Evolutionary conservation across 208 protist species (phyloP).

Genomic region (Phytomonas francai): DNA sequence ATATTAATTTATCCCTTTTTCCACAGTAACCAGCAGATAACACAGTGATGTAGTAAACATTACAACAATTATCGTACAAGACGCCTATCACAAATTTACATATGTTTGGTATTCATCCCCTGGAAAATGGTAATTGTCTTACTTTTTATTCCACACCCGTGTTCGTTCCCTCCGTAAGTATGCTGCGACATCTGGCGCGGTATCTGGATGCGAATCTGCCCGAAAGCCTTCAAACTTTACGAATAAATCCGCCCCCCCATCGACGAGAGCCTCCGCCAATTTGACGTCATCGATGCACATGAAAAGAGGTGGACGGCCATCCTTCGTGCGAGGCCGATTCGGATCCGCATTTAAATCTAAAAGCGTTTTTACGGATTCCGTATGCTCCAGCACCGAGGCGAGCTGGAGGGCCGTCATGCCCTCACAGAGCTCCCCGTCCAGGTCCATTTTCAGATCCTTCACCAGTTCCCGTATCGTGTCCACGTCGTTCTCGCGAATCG

Average conservation of each 20-base stretch:
- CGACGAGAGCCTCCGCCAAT: conserved; percentile 56
- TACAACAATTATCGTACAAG: background rate
- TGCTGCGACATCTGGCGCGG: conserved; percentile 44
- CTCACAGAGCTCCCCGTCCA: conserved; percentile 32
- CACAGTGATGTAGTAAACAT: background rate
- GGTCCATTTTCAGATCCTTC: conserved; percentile 36
- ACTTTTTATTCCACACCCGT: background rate
- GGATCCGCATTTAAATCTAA: conserved; percentile 75
- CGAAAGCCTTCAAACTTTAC: conserved; percentile 63
- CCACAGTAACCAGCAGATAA: background rate
- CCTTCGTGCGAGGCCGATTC: conserved; percentile 41
- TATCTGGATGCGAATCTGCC: conserved; percentile 73
- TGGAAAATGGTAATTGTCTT: background rate
- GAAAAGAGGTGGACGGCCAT: conserved; percentile 76
- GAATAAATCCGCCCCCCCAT: conserved; percentile 64
- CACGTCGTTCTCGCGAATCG: conserved; percentile 44
- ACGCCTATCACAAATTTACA: background rate
- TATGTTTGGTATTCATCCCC: background rate
- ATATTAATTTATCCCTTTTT: conserved; percentile 13
- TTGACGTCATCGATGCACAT: conserved; percentile 75
- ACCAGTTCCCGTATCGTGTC: conserved; percentile 37
- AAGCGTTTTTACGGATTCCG: conserved; percentile 36
- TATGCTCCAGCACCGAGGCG: conserved; percentile 53
- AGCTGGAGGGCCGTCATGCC: conserved; percentile 87
- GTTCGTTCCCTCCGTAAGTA: conserved; percentile 13